Percentiles rank a stretch among this genome's conserved stretches.
These are phyloP conservation scores for Candida neerlandica DNA, from an alignment of 1,139 yeast genomes.

Conservation along the genomic window DNA sequence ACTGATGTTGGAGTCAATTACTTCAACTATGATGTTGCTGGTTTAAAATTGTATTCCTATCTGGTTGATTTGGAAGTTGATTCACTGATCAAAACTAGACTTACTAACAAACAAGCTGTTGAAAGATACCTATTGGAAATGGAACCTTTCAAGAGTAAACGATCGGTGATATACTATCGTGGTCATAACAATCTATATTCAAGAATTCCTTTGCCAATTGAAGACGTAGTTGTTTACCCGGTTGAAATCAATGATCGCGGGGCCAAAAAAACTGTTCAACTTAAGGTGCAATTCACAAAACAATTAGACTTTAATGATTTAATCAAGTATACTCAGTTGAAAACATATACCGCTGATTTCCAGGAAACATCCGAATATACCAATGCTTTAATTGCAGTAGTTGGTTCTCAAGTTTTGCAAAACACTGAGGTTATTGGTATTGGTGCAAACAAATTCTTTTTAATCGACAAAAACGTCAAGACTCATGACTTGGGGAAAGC, in stretches of 20 bases:
- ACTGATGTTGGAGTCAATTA: conserved; percentile 15
- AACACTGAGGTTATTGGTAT: conserved; percentile 14
- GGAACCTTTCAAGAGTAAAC: conserved; percentile 16
- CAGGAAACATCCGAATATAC: conserved; percentile 17
- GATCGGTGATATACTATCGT: conserved; percentile 14
- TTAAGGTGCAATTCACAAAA: conserved; percentile 14
- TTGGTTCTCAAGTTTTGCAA: conserved; percentile 15
- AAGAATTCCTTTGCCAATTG: conserved; percentile 15
- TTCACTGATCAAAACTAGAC: conserved; percentile 2
- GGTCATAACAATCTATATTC: conserved; percentile 13
- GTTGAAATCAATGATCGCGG: conserved; percentile 2
- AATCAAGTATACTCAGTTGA: conserved; percentile 12
- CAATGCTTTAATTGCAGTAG: conserved; percentile 15
- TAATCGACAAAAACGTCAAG: conserved; percentile 13
- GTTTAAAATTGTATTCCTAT: conserved; percentile 15
- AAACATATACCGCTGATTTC: conserved; percentile 13
- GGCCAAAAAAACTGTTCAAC: conserved; percentile 8
- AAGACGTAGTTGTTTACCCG: conserved; percentile 13
- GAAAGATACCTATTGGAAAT: conserved; percentile 12
- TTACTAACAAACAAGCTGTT: conserved; percentile 11
- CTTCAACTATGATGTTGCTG: conserved; percentile 14
- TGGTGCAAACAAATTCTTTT: conserved; percentile 16
- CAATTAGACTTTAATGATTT: conserved; percentile 15
- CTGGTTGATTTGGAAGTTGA: conserved; percentile 12
- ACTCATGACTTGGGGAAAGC: conserved; percentile 14